Evolutionary conservation across 371 early-diverging fungal genomes (phyloP).

Genomic region (Vairimorpha apis): DNA sequence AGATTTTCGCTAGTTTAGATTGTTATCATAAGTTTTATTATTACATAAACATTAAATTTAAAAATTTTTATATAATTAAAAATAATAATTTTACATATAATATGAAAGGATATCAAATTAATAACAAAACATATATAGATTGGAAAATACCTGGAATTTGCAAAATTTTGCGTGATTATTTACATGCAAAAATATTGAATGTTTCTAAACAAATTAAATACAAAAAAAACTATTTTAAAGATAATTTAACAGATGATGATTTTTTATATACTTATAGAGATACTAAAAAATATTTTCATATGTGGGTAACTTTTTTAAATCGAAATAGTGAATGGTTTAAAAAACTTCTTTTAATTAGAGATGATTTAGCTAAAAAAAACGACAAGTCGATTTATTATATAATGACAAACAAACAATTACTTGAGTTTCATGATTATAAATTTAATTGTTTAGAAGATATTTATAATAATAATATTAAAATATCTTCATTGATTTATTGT

Average conservation of each 20-base stretch:
- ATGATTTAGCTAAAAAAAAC: conserved; percentile 53
- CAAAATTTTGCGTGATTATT: too few relatives aligned
- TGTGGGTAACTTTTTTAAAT: background rate
- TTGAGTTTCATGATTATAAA: conserved; percentile 20
- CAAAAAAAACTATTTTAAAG: background rate
- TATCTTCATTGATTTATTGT: conserved; percentile 52
- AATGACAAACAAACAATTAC: conserved; percentile 54
- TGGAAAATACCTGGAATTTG: too few relatives aligned
- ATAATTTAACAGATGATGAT: conserved; percentile 4
- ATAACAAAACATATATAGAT: too few relatives aligned
- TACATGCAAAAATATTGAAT: too few relatives aligned
- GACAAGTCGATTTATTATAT: conserved; percentile 58
- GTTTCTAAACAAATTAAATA: background rate
- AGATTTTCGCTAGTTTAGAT: too few relatives aligned
- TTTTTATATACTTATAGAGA: conserved; percentile 1
- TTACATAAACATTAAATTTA: too few relatives aligned
- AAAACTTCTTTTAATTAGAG: conserved; percentile 49
- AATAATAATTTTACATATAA: too few relatives aligned
- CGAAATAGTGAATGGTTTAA: background rate
- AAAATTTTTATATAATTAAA: too few relatives aligned
- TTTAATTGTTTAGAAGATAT: conserved; percentile 48
- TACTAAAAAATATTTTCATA: background rate
- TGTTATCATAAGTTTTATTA: too few relatives aligned
- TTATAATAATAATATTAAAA: conserved; percentile 16
- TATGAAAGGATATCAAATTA: too few relatives aligned